Base-by-base conservation (phyloP, 305 asterid genomes). In the Fraxinus dipetala region DNA sequence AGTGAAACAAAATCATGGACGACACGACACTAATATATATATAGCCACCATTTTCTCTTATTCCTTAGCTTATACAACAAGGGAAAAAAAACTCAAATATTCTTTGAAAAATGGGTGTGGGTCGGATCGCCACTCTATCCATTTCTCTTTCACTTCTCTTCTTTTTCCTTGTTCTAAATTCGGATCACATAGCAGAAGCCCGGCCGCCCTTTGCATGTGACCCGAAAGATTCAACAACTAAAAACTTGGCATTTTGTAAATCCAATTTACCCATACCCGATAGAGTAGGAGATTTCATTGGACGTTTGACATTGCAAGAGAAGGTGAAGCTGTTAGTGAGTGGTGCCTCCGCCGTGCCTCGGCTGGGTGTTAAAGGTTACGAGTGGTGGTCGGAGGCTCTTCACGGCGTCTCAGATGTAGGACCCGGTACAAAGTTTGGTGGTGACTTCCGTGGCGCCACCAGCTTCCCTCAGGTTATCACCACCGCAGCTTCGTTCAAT, bases 321-420 rank as follows among this genome's bases (percentile, higher is more conserved):
- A 94, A 94, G 88, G 91, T 93, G 1, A 85, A 80, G 85, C 83
- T 93, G 70, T 31, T 94, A 34, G 94, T 77, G 65, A 90, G 85
- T 88, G 87, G 72, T 70, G 97, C 97, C 5, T 91, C 89, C 14
- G 90, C 91, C 10, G 94, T 94, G 85, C 89, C 90, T 16, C 84
- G 98, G 79, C 89, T 94, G 45, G 98, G 98, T 18, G 87, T 94
- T 80, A 82, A 82, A 76, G 87, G 87, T 2, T 94, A 94, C 84
- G 93, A 94, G 82, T 94, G 98, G 98, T 94, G 98, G 98, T 94
- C 98, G 78, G 98, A 94, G 87, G 98, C 98, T 32, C 94, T 94
- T 22, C 98, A 94, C 80, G 98, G 98, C 16, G 93, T 94, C 10
- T 93, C 97, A 0, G 87, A 94, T 72, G 91, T 88, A 4, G 98